Percentiles rank a stretch among this genome's conserved stretches.
phyloP scores from a whole-genome alignment of 1,139 yeast genomes.

The Sugiyamaella castrensis region DNA sequence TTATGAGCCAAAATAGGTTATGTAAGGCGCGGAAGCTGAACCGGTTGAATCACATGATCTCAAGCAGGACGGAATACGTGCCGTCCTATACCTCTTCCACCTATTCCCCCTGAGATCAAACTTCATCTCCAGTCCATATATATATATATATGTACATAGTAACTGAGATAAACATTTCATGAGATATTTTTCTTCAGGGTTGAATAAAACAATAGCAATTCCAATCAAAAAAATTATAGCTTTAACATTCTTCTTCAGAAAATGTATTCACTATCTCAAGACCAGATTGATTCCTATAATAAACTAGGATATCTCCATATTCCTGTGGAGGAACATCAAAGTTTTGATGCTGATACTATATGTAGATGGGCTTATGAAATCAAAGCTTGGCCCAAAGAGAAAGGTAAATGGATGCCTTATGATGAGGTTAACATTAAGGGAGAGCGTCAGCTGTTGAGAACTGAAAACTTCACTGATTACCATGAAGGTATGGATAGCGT shows the following conservation, averaged over 20 bases:
- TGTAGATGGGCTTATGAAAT: conserved; percentile 19
- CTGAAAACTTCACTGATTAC: conserved; percentile 18
- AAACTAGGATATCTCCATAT: conserved; percentile 19
- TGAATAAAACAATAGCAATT: too few relatives aligned
- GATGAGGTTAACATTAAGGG: conserved; percentile 21
- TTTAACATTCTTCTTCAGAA: background rate
- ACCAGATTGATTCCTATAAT: conserved; percentile 15
- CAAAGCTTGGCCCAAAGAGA: conserved; percentile 17
- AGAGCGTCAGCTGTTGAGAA: conserved; percentile 20
- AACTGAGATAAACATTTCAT: background rate
- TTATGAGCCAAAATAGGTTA: too few relatives aligned
- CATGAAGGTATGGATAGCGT: conserved; percentile 12
- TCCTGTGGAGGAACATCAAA: conserved; percentile 15
- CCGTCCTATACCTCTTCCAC: too few relatives aligned
- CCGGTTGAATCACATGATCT: too few relatives aligned
- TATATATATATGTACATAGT: background rate
- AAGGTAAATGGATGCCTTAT: conserved; percentile 21
- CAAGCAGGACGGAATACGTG: too few relatives aligned
- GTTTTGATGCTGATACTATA: conserved; percentile 15
- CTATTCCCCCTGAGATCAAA: too few relatives aligned
- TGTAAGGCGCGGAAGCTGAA: too few relatives aligned
- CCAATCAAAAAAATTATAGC: background rate
- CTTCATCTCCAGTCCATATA: too few relatives aligned
- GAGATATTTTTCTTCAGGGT: background rate
- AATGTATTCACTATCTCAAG: background rate